A percentile compares a stretch with the other conserved stretches of the same genome.
These are phyloP conservation scores for Epipyxis sp. DNA, from an alignment of 108 stramenopile species.

Conservation along the genomic window DNA sequence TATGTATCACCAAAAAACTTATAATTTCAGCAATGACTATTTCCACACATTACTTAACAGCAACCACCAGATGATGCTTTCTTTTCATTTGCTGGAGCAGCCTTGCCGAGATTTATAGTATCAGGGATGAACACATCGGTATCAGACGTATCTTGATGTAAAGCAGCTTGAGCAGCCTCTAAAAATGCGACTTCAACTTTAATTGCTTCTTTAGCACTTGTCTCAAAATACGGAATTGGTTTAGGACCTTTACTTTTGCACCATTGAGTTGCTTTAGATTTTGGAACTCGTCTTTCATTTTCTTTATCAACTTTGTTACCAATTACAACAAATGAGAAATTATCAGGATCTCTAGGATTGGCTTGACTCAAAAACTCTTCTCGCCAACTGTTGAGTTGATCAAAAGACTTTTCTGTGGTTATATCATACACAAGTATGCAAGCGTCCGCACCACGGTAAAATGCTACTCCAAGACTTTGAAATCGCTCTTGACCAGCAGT, in stretches of 20 bases:
- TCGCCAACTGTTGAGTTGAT: constrained; percentile 87
- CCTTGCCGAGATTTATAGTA: background rate
- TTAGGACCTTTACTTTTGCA: constrained; percentile 58
- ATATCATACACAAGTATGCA: constrained; percentile 96
- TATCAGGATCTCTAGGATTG: constrained; percentile 55
- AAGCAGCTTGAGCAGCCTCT: constrained; percentile 54
- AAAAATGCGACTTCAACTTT: constrained; percentile 90
- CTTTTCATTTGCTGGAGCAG: background rate
- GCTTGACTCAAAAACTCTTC: constrained; percentile 81
- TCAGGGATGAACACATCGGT: constrained; percentile 25
- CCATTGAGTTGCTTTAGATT: constrained; percentile 73
- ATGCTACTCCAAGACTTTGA: constrained; percentile 87
- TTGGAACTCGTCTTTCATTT: constrained; percentile 60
- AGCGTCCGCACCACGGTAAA: constrained; percentile 96
- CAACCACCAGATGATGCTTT: background rate
- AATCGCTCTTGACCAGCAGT: constrained; percentile 96
- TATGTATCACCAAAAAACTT: too few relatives aligned
- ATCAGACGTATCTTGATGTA: constrained; percentile 48
- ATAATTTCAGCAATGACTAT: too few relatives aligned
- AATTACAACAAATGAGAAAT: constrained; percentile 89
- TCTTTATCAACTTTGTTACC: constrained; percentile 91
- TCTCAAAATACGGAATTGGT: constrained; percentile 86
- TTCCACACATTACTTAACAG: too few relatives aligned
- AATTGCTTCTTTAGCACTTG: constrained; percentile 85
- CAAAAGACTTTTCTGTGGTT: constrained; percentile 85